Conservation (phyloP, 2,329 filamentous ascomycete species). For the Emmonsiellopsis sp. region DNA sequence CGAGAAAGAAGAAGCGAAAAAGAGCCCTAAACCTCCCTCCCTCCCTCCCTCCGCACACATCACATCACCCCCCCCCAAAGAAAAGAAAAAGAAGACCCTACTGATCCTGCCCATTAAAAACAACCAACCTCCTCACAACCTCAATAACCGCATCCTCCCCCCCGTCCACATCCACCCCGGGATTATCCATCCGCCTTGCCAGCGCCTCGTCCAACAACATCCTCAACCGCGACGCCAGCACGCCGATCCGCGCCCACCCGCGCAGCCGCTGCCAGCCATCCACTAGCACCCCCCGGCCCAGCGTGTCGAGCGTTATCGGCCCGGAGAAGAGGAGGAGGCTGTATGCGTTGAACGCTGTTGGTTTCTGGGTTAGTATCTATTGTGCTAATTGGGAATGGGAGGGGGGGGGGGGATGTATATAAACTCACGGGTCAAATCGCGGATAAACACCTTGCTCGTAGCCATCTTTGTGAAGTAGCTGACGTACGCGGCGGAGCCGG, state of each 20-base stretch:
- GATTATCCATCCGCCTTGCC: constrained; percentile 69
- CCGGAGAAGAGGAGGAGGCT: constrained; percentile 82
- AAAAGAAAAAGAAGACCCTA: constrained; percentile 10
- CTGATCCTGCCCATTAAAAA: constrained; percentile 76
- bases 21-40: no score
- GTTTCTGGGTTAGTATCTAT: constrained; percentile 2
- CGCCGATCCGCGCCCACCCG: constrained; percentile 91
- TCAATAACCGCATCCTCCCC: constrained; percentile 50
- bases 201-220: constrained; percentile 81
- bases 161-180: constrained; percentile 42
- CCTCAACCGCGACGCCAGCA: constrained; percentile 72
- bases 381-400: neutral
- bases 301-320: constrained; percentile 72
- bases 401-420: neutral
- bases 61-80: no score
- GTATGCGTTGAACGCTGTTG: constrained; percentile 68
- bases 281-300: constrained; percentile 76
- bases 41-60: no score
- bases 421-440: constrained; percentile 74
- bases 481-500: constrained; percentile 65
- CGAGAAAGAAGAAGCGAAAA: no score
- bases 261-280: constrained; percentile 82
- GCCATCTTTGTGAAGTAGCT: constrained; percentile 88
- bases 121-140: constrained; percentile 69
- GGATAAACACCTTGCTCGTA: constrained; percentile 83